Percentiles rank a stretch among this genome's conserved stretches.
These are phyloP conservation scores for Erodium texanum DNA, from an alignment of 441 rosid species.

Conservation along the genomic window DNA sequence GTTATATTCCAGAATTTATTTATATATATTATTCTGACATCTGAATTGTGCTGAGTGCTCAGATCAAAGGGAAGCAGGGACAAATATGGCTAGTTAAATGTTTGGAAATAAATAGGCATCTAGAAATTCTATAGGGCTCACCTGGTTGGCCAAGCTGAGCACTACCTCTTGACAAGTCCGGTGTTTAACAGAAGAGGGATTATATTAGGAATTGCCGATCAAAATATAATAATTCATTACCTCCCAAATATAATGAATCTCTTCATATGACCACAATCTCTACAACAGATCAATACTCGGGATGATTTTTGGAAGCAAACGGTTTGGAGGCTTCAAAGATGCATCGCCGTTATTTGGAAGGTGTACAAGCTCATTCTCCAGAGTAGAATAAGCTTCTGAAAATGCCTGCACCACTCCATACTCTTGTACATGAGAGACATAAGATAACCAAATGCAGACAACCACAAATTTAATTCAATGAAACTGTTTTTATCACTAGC, in stretches of 20 bases:
- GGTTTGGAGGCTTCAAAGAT: constrained; percentile 33
- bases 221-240: constrained; percentile 17
- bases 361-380: constrained; percentile 68
- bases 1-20: neutral
- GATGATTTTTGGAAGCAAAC: constrained; percentile 70
- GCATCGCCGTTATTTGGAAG: constrained; percentile 39
- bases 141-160: no score
- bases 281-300: constrained; percentile 48
- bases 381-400: constrained; percentile 80
- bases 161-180: no score
- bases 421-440: constrained; percentile 11
- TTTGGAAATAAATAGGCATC: neutral
- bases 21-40: neutral
- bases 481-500: neutral
- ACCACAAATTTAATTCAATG: neutral
- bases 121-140: no score
- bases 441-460: constrained; percentile 7
- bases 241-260: constrained; percentile 15
- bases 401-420: constrained; percentile 60
- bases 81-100: neutral
- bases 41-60: neutral
- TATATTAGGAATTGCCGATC: no score
- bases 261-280: constrained; percentile 14
- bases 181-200: no score
- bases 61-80: neutral